Evolutionary conservation across 768 basidiomycete species (phyloP), one percentile per base, ranked within the genome.

Genomic region (Leucocoprinus leucothites): DNA sequence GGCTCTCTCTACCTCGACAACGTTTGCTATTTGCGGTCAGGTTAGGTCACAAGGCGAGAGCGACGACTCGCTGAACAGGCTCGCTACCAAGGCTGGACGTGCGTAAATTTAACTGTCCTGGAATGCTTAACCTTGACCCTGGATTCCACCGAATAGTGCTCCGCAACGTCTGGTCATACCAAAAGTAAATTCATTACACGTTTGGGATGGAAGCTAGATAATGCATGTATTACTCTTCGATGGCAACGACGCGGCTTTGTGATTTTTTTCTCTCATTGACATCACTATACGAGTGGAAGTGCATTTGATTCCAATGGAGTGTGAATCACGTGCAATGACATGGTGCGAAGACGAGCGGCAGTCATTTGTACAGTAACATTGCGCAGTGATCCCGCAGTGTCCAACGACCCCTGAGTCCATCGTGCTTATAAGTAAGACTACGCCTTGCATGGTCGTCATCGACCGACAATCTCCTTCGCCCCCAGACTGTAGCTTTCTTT

Each of bases 21-120:
- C 94, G 56, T 97, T 98, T 68, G 97, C 95, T 42, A 86, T 99
- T 54, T 94, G 86, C 71, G 97, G 97, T 47, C 86, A 87, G 67
- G 93, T 99, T 64, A 84, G 97, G 65, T 90, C 93, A 61, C 88
- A 89, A 72, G 96, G 94, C 65, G 96, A 99, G 83, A 82, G 90
- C 60, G 97, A 99, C 66, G 97, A 98, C 72, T 91, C 92, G 44
- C 70, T 98, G 68, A 99, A 99, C 85, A 83, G 94, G 69, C 79
- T 98, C 71, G 94, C 95, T 58, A 97, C 95, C 60, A 87, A 87
- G 75, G 92, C 89, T 61, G 97, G 97, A 61, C 74, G 97, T 99
- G 74, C 81, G 97, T 84, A 13, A 21, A 28, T 3, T 19, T 35
- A 47, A 28, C 26, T 34, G 7, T 18, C 36, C n/a, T 35, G 6